phyloP scores from a whole-genome alignment of 305 asterid genomes.

The Caryopteris hybrid region DNA sequence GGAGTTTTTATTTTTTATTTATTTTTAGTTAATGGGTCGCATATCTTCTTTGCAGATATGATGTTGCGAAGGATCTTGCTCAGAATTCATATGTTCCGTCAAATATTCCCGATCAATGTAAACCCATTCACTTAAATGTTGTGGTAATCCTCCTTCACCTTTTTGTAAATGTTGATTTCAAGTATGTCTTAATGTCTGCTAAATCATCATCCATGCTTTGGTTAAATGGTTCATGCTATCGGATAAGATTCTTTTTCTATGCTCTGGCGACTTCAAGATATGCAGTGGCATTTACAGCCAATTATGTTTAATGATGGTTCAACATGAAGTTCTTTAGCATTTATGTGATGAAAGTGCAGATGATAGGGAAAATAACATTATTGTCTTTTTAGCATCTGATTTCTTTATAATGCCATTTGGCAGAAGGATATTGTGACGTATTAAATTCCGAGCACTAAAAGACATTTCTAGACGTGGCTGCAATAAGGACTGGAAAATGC shows the following conservation, averaged over 20 bases:
- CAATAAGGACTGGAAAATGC: background rate
- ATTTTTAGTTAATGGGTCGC: background rate
- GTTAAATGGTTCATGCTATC: background rate
- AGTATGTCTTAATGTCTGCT: background rate
- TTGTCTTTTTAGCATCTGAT: background rate
- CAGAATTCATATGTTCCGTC: conserved; percentile 44
- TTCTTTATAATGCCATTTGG: background rate
- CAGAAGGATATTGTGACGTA: background rate
- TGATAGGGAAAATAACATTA: background rate
- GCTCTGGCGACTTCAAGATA: background rate
- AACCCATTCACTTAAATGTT: conserved; percentile 78
- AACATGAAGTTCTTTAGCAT: background rate
- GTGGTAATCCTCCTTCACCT: conserved; percentile 50
- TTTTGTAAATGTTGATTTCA: background rate
- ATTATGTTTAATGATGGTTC: conserved; percentile 1
- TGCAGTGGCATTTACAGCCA: background rate
- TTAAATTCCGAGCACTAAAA: background rate
- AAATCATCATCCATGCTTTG: background rate
- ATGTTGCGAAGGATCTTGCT: conserved; percentile 42
- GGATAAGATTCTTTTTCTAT: background rate
- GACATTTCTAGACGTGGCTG: background rate
- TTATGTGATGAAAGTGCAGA: conserved; percentile 5
- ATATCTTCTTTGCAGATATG: conserved; percentile 50
- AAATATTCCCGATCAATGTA: conserved; percentile 51
- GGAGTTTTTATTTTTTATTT: background rate